Conservation (phyloP, 805 yeast genomes). For the Wickerhamiella shivajii region DNA sequence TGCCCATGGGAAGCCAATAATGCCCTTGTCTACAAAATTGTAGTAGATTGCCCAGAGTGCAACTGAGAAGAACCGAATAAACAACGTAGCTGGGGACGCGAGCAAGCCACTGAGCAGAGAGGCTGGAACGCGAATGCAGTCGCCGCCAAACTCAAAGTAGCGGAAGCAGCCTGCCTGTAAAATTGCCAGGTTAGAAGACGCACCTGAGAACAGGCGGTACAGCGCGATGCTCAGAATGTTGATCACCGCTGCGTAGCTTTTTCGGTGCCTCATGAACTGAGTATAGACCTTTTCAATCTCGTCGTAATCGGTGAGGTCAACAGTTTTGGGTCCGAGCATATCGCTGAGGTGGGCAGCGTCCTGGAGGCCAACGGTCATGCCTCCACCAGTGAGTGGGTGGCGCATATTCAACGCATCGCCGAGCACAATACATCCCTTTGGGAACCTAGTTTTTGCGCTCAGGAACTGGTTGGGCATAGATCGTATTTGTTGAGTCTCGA, state of each 20-base stretch:
- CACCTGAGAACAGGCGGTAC: slow-evolving; percentile 82
- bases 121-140: slow-evolving; percentile 62
- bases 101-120: slow-evolving; percentile 69
- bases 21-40: slow-evolving; percentile 53
- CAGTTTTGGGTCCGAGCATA: slow-evolving; percentile 39
- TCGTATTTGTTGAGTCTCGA: slow-evolving; percentile 44
- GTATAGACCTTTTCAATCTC: slow-evolving; percentile 41
- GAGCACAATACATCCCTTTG: slow-evolving; percentile 63
- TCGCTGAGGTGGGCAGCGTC: slow-evolving; percentile 62
- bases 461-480: slow-evolving; percentile 91
- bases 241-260: slow-evolving; percentile 64
- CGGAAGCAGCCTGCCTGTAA: slow-evolving; percentile 80
- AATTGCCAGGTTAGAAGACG: slow-evolving; percentile 43
- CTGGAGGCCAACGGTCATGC: slow-evolving; percentile 93
- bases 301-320: slow-evolving; percentile 42
- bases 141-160: slow-evolving; percentile 77
- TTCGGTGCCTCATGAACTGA: slow-evolving; percentile 65
- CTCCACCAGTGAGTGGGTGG: slow-evolving; percentile 97
- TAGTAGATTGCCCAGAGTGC: slow-evolving; percentile 69
- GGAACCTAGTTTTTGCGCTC: slow-evolving; percentile 53
- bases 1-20: slow-evolving; percentile 53
- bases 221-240: slow-evolving; percentile 85
- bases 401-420: slow-evolving; percentile 97
- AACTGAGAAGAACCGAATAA: slow-evolving; percentile 79
- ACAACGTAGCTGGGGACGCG: slow-evolving; percentile 59